Conservation (phyloP, 2,329 filamentous ascomycete genomes). For the Xylariaceae sp. region DNA sequence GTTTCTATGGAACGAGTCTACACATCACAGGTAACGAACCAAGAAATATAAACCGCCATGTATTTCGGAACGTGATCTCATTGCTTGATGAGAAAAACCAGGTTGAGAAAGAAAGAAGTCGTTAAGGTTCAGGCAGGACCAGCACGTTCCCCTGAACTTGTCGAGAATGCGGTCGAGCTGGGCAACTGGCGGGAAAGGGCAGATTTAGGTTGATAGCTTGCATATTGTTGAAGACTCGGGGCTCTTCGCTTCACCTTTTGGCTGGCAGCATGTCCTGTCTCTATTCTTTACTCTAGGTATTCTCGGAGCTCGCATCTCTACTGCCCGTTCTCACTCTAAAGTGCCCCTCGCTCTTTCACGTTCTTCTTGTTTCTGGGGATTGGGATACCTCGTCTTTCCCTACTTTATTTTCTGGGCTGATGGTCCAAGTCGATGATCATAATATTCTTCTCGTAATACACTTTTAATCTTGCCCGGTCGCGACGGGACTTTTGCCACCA, state of each 20-base stretch:
- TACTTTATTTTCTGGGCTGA: background rate
- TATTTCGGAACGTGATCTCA: background rate
- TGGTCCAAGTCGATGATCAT: background rate
- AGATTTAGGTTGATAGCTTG: background rate
- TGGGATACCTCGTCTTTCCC: no score
- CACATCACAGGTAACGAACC: background rate
- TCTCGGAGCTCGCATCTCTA: no score
- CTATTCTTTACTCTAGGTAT: background rate
- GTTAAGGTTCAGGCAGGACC: background rate
- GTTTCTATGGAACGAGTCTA: background rate
- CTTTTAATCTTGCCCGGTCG: background rate
- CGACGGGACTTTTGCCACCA: background rate
- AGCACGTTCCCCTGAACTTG: background rate
- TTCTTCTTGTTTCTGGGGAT: no score
- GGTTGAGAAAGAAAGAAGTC: background rate
- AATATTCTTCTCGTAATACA: background rate
- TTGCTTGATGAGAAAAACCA: background rate
- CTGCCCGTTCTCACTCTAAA: no score
- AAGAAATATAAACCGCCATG: background rate
- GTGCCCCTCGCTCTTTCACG: background rate
- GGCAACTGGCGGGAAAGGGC: background rate
- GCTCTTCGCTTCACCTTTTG: background rate
- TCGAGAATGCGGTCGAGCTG: background rate
- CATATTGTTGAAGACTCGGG: background rate
- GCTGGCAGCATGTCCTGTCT: background rate